Base-by-base conservation (phyloP, 2,329 filamentous ascomycete species). In the Rachicladosporium sp. region DNA sequence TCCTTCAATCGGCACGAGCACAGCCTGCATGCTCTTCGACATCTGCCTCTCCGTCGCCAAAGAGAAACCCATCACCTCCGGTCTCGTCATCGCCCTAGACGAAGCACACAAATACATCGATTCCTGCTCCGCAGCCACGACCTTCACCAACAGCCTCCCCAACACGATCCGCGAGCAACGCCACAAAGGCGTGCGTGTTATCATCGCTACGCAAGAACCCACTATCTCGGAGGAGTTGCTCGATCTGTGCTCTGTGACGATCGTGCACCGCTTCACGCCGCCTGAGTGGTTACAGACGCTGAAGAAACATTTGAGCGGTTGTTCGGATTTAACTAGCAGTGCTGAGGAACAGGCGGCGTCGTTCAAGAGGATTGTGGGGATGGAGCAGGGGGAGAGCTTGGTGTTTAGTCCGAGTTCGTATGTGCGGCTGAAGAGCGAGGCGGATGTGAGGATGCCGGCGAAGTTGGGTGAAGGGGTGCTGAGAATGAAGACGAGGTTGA, bases 31-130 rank as follows among this genome's bases (percentile, higher is more conserved):
- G 9, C 62, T 89, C 0, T 89, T 89, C 58, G 78, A 81, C 38
- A 79, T 87, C 31, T 80, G 75, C 12, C 63, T 89, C 1, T 68
- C 68, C 2, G 60, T 83, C 0, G 57, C 84, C 0, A 35, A 35
- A 23, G 33, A 40, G 27, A 36, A 40, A 5, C 58, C 67, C 0
- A 46, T 49, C 0, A 27, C 35, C 4, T 47, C 56, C 0, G 56
- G 79, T 1, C 69, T 76, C 4, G 65, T 87, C 30, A 60, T 88
- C 10, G 80, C 80, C 0, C 63, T 88, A 0, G 82, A 89, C 45
- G 82, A 89, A 53, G 83, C 83, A 0, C 83, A 91, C 54, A 87
- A 87, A 50, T 85, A 78, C 53, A 76, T 85, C 70, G 72, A 68
- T 9, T 63, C 65, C 1, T 70, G 70, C 0, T 56, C 65, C 0